phyloP scores from a whole-genome alignment of 257 asterid species.

The Salvia splendens region DNA sequence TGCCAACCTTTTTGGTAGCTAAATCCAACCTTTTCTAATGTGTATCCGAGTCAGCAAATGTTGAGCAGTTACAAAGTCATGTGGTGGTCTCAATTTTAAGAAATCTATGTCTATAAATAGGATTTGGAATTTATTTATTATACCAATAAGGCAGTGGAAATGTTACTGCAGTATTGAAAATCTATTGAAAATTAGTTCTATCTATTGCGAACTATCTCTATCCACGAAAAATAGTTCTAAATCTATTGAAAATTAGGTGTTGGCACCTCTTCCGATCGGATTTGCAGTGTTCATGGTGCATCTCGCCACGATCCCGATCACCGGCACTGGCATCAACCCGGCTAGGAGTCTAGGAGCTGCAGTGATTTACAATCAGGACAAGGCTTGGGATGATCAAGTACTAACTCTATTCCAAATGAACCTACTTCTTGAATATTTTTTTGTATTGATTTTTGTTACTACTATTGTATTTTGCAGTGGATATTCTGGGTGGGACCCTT shows the following conservation, averaged over 20 bases:
- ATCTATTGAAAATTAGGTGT: conserved; percentile 37
- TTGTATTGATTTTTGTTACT: background rate
- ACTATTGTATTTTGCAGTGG: conserved; percentile 49
- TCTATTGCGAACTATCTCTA: no score
- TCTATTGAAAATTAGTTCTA: no score
- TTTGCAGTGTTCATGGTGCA: conserved; percentile 85
- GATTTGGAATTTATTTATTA: conserved; percentile 27
- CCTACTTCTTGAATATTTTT: background rate
- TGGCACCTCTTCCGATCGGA: conserved; percentile 89
- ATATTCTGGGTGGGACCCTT: conserved; percentile 83
- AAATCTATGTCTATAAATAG: conserved; percentile 20
- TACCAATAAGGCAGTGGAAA: conserved; percentile 4
- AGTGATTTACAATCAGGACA: conserved; percentile 49
- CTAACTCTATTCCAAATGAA: background rate
- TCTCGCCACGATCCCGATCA: conserved; percentile 73
- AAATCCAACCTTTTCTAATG: background rate
- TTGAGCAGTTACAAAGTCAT: conserved; percentile 25
- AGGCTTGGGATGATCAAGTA: conserved; percentile 72
- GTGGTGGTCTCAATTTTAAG: conserved; percentile 27
- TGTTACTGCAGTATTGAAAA: no score
- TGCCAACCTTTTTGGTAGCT: background rate
- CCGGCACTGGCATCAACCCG: conserved; percentile 85
- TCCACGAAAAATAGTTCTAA: no score
- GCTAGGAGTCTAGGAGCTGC: conserved; percentile 92
- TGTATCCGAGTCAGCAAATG: conserved; percentile 30